phyloP scores from a whole-genome alignment of 305 asterid species.

The Solanum hybrid region DNA sequence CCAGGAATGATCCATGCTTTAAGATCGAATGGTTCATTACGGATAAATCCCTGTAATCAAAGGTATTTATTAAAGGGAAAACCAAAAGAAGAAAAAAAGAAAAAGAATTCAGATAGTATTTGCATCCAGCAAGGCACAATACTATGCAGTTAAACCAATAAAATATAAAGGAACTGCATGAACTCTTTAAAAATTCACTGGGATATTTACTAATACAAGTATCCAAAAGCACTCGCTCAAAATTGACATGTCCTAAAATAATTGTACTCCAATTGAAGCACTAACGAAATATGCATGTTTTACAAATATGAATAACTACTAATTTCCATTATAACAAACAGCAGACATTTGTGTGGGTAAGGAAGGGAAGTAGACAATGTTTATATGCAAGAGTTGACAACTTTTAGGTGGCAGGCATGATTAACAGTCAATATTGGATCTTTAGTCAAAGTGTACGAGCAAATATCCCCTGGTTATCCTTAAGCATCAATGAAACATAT shows the following conservation, averaged over 20 bases:
- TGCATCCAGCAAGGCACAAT: neutral
- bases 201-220: neutral
- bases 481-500: neutral
- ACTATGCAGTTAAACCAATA: neutral
- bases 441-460: neutral
- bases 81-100: neutral
- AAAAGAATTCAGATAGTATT: neutral
- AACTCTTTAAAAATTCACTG: neutral
- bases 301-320: neutral
- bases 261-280: neutral
- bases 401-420: neutral
- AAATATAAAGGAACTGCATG: neutral
- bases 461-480: neutral
- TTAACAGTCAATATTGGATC: neutral
- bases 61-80: neutral
- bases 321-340: neutral
- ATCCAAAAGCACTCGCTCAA: neutral
- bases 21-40: constrained; percentile 63
- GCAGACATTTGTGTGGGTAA: neutral
- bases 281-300: neutral
- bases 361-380: neutral
- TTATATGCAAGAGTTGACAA: neutral
- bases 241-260: neutral
- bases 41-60: constrained; percentile 64
- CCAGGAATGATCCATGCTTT: constrained; percentile 78